Percentiles rank a stretch among this genome's conserved stretches.
Conservation (phyloP, 257 asterid species). For the Vinca minor region DNA sequence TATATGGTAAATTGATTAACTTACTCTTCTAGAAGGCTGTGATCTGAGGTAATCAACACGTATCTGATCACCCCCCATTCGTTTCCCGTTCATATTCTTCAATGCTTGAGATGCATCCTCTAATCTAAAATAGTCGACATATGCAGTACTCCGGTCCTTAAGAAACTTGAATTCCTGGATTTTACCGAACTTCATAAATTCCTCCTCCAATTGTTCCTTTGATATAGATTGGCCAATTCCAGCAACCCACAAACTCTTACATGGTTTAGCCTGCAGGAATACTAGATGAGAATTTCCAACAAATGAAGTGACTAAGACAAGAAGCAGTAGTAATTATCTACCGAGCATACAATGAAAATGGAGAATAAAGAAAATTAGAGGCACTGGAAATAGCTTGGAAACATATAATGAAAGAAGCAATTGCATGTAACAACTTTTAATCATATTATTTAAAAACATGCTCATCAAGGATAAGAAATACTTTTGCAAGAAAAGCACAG, state of each 20-base stretch:
- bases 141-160: constrained; percentile 79
- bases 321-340: background rate
- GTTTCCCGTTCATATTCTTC: constrained; percentile 68
- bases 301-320: background rate
- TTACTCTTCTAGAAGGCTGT: constrained; percentile 71
- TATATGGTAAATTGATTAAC: constrained; percentile 22
- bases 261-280: constrained; percentile 78
- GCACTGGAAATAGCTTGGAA: background rate
- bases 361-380: background rate
- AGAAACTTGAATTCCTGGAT: constrained; percentile 78
- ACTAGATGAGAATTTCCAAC: constrained; percentile 13
- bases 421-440: no score
- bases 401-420: background rate
- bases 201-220: constrained; percentile 79
- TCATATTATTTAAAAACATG: background rate
- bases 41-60: constrained; percentile 96
- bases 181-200: constrained; percentile 67
- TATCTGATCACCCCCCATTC: constrained; percentile 57
- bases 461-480: background rate
- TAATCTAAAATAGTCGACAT: constrained; percentile 57
- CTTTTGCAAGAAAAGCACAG: background rate
- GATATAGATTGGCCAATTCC: constrained; percentile 70
- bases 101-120: constrained; percentile 85
- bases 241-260: constrained; percentile 92
- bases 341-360: background rate